phyloP scores from a whole-genome alignment of 2,329 filamentous ascomycete genomes.

The Calycina herbarum region DNA sequence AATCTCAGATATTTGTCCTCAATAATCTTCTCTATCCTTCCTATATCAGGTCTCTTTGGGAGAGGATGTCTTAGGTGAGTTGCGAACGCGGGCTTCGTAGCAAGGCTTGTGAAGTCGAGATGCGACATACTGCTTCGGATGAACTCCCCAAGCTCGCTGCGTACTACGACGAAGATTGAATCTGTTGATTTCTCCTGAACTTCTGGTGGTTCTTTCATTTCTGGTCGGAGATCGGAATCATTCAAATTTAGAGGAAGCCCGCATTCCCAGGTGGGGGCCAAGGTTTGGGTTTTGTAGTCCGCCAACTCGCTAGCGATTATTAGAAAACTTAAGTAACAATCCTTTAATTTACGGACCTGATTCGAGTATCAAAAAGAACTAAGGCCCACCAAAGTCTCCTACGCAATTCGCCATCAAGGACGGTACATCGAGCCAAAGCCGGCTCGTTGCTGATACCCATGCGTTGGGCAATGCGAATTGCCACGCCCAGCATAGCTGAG shows the following conservation, averaged over 20 bases:
- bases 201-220: slow-evolving; percentile 55
- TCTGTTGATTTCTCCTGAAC: slow-evolving; percentile 55
- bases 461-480: slow-evolving; percentile 65
- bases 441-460: slow-evolving; percentile 69
- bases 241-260: slow-evolving; percentile 61
- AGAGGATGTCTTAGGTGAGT: not conserved
- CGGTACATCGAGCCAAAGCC: slow-evolving; percentile 42
- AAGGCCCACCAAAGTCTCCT: slow-evolving; percentile 74
- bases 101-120: too few relatives aligned
- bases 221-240: slow-evolving; percentile 57
- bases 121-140: slow-evolving; percentile 22
- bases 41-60: slow-evolving; percentile 22
- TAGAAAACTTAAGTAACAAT: too few relatives aligned
- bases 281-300: slow-evolving; percentile 43
- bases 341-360: too few relatives aligned
- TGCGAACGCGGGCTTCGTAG: slow-evolving; percentile 14
- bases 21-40: slow-evolving; percentile 40
- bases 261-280: slow-evolving; percentile 52
- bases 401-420: slow-evolving; percentile 70
- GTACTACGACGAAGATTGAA: slow-evolving; percentile 59
- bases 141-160: slow-evolving; percentile 55
- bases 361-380: slow-evolving; percentile 64
- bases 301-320: slow-evolving; percentile 60
- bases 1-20: slow-evolving; percentile 46
- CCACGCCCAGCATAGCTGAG: slow-evolving; percentile 63